Percentiles rank a stretch among this genome's conserved stretches.
phyloP scores from a whole-genome alignment of 2,329 filamentous ascomycete species.

The Ophiostoma himal-ulmi region DNA sequence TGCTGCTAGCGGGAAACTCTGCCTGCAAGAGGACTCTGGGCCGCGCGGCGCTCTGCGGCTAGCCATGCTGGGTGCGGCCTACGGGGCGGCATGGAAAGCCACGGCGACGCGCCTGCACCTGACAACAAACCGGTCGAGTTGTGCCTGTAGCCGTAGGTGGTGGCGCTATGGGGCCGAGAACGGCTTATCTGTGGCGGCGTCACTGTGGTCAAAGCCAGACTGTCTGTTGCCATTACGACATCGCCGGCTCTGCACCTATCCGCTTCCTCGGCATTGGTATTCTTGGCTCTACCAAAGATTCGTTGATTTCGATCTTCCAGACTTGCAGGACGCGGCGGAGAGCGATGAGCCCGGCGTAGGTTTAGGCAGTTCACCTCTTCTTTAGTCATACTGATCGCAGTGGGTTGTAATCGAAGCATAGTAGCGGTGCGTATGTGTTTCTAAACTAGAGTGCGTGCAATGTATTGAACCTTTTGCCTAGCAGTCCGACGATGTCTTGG shows the following conservation, averaged over 20 bases:
- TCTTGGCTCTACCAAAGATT: neutral
- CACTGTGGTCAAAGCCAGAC: neutral
- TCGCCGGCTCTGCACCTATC: neutral
- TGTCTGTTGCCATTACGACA: neutral
- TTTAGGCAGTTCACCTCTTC: conserved; percentile 38
- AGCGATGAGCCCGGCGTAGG: conserved; percentile 21
- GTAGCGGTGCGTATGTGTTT: neutral
- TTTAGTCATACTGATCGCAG: conserved; percentile 37
- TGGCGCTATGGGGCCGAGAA: neutral
- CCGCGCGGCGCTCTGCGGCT: conserved; percentile 16
- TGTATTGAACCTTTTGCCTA: neutral
- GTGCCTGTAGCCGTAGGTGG: neutral
- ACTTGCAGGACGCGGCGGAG: neutral
- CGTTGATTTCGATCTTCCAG: neutral
- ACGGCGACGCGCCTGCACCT: neutral
- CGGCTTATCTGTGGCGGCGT: neutral
- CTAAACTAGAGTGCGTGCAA: neutral
- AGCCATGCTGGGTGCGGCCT: conserved; percentile 20
- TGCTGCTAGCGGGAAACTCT: conserved; percentile 19
- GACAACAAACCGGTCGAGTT: conserved; percentile 6
- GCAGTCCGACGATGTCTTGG: neutral
- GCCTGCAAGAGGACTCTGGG: conserved; percentile 16
- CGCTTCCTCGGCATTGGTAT: neutral
- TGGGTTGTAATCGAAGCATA: conserved; percentile 41
- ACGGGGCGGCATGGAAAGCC: conserved; percentile 24